phyloP scores from a whole-genome alignment of 306 rosid species.

The Vigna radiata region DNA sequence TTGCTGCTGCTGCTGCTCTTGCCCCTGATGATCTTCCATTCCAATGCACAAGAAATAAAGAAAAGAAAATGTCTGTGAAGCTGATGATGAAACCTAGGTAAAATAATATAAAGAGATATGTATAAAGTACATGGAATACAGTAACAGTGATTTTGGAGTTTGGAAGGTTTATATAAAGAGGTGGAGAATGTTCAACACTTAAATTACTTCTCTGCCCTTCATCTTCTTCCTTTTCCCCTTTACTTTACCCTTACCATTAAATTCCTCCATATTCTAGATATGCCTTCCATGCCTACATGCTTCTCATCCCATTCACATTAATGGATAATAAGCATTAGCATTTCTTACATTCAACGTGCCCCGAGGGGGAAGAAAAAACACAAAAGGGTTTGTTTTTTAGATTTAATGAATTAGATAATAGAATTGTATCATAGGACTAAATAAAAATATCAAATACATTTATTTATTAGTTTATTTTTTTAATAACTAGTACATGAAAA shows the following conservation, averaged over 20 bases:
- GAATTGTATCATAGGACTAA: too few species aligned
- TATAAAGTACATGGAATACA: slow-evolving; percentile 39
- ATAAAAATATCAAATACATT: too few species aligned
- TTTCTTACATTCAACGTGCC: too few species aligned
- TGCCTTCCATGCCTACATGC: too few species aligned
- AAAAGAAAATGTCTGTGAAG: slow-evolving; percentile 43
- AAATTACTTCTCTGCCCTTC: slow-evolving; percentile 43
- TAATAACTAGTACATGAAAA: too few species aligned
- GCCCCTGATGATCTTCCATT: slow-evolving; percentile 65
- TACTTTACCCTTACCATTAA: neutral
- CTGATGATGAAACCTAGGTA: slow-evolving; percentile 56
- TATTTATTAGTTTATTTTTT: too few species aligned
- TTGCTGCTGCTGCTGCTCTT: slow-evolving; percentile 2
- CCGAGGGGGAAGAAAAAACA: too few species aligned
- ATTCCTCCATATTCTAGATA: too few species aligned
- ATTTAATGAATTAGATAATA: too few species aligned
- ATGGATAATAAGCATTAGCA: too few species aligned
- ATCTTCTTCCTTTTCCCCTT: neutral
- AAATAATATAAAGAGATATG: slow-evolving; percentile 28
- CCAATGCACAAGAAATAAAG: slow-evolving; percentile 29
- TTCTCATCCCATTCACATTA: too few species aligned
- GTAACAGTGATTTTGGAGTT: slow-evolving; percentile 42
- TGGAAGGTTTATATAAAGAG: slow-evolving; percentile 37
- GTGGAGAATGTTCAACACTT: slow-evolving; percentile 14
- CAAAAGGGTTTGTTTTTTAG: too few species aligned